These are phyloP conservation scores for Termitomyces sp. DNA, from an alignment of 768 basidiomycete genomes.

Conservation along the genomic window DNA sequence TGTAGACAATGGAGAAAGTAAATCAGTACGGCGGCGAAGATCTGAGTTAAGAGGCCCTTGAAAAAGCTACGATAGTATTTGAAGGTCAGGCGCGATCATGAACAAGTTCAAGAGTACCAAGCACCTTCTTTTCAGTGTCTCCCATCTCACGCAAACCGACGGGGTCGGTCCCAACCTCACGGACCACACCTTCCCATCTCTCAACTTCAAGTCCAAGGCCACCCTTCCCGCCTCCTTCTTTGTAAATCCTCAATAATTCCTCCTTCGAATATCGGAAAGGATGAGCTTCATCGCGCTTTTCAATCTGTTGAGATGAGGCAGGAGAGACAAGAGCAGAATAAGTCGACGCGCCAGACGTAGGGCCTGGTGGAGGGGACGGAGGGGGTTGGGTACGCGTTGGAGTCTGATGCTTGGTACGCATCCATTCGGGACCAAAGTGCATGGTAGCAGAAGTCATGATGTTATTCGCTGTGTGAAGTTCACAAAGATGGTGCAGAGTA, in stretches of 20 bases:
- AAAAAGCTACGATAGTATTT: constrained; percentile 53
- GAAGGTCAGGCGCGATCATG: constrained; percentile 18
- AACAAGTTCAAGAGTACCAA: constrained; percentile 15
- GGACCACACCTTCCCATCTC: constrained; percentile 84
- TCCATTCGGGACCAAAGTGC: constrained; percentile 93
- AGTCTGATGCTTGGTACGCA: constrained; percentile 71
- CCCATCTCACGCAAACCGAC: constrained; percentile 71
- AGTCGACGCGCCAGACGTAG: constrained; percentile 49
- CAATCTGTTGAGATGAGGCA: constrained; percentile 40
- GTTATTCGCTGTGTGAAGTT: constrained; percentile 13
- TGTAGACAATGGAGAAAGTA: constrained; percentile 53
- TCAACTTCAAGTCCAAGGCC: constrained; percentile 82
- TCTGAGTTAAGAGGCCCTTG: constrained; percentile 82
- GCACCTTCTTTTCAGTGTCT: constrained; percentile 85
- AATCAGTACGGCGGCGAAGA: constrained; percentile 75
- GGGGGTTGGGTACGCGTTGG: constrained; percentile 46
- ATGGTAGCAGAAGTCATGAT: constrained; percentile 60
- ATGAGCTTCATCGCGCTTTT: constrained; percentile 56
- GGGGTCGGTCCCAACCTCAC: constrained; percentile 69
- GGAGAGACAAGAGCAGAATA: constrained; percentile 68
- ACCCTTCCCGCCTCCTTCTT: constrained; percentile 65
- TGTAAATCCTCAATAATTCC: constrained; percentile 78
- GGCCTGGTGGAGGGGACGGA: constrained; percentile 54
- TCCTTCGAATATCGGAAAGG: constrained; percentile 89
- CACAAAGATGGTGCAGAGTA: constrained; percentile 15